phyloP scores from a whole-genome alignment of 108 stramenopile genomes.

The Nitzschia inconspicua region DNA sequence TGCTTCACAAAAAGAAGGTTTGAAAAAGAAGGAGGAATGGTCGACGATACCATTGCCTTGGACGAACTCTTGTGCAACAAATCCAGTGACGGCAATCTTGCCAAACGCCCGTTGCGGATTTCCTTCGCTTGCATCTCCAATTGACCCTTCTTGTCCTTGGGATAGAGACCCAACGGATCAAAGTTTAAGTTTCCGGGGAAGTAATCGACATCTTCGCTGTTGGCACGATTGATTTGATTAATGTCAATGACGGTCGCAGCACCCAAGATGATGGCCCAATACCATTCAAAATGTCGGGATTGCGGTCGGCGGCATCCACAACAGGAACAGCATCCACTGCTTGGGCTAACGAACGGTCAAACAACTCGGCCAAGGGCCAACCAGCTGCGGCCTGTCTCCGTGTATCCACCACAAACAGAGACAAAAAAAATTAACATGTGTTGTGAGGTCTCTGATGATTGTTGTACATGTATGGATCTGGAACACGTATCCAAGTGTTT shows the following conservation, averaged over 20 bases:
- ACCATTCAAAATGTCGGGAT: conserved; percentile 74
- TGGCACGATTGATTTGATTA: conserved; percentile 48
- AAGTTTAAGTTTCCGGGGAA: conserved; percentile 78
- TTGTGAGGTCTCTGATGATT: too few species aligned
- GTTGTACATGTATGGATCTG: too few species aligned
- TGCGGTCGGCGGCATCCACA: conserved; percentile 58
- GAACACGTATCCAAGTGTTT: too few species aligned
- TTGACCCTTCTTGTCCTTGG: conserved; percentile 58
- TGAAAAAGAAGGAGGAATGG: too few species aligned
- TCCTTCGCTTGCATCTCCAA: conserved; percentile 72
- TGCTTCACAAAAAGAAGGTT: too few species aligned
- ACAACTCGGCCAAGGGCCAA: conserved; percentile 83
- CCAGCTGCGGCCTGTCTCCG: conserved; percentile 86
- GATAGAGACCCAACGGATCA: conserved; percentile 66
- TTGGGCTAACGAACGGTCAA: conserved; percentile 63
- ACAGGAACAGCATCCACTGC: conserved; percentile 38
- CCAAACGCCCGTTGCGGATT: conserved; percentile 86
- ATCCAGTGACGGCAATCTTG: conserved; percentile 78
- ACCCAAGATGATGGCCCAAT: conserved; percentile 58
- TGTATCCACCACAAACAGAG: too few species aligned
- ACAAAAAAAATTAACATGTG: too few species aligned
- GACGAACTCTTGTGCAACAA: conserved; percentile 65
- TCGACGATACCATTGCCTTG: conserved; percentile 55
- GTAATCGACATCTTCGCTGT: conserved; percentile 61
- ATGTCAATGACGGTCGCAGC: conserved; percentile 61